A percentile compares a stretch with the other conserved stretches of the same genome.
These are phyloP conservation scores for Aspergillus japonicus DNA, from an alignment of 2,329 filamentous ascomycete species.

Conservation along the genomic window DNA sequence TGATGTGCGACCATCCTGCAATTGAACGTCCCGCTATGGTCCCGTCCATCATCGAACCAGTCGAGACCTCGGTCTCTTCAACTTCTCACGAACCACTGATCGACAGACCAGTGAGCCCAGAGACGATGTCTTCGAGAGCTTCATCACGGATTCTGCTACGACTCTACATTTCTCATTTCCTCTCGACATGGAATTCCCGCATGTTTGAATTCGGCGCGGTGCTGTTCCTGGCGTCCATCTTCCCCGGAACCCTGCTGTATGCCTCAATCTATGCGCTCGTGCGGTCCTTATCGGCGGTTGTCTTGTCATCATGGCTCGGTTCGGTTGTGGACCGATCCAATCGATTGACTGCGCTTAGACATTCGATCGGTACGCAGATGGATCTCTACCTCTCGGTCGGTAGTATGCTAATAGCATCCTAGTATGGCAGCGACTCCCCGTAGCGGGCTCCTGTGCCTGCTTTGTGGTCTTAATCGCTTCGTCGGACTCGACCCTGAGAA, in stretches of 20 bases:
- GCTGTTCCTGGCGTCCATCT: conserved; percentile 57
- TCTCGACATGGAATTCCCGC: conserved; percentile 65
- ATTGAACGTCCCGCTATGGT: not conserved
- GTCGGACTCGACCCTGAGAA: conserved; percentile 5
- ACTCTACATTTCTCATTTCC: conserved; percentile 59
- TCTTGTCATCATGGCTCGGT: conserved; percentile 61
- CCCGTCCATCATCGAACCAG: not conserved
- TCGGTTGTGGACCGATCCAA: conserved; percentile 57
- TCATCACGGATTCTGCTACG: conserved; percentile 18
- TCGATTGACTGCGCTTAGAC: conserved; percentile 52
- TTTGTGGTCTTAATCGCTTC: conserved; percentile 41
- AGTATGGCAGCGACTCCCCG: conserved; percentile 41
- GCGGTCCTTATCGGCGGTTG: conserved; percentile 57
- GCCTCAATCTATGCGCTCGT: conserved; percentile 68
- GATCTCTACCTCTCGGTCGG: not conserved
- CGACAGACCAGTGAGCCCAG: not conserved
- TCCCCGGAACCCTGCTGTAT: conserved; percentile 60
- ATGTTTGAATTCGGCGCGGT: conserved; percentile 64
- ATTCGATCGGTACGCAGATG: conserved; percentile 45
- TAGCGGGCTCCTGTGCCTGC: conserved; percentile 49
- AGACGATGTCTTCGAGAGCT: not conserved
- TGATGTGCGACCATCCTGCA: not conserved
- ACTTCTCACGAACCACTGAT: not conserved
- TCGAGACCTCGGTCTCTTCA: too few species aligned
- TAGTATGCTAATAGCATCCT: not conserved